phyloP scores from a whole-genome alignment of 2,329 filamentous ascomycete species.

The Simplicillium sp. region DNA sequence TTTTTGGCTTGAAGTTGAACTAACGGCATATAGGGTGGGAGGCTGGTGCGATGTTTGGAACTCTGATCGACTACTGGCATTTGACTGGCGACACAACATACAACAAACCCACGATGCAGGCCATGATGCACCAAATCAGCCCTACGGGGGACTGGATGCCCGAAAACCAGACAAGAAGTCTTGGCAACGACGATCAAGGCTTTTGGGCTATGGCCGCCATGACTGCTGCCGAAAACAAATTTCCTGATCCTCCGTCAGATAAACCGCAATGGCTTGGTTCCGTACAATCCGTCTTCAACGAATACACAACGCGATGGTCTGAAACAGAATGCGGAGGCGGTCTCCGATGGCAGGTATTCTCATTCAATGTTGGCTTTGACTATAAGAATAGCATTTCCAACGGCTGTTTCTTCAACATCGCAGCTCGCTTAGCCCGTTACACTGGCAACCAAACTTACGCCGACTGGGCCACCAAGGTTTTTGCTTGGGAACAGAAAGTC shows the following conservation, averaged over 20 bases:
- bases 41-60: conserved; percentile 54
- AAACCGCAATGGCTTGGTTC: conserved; percentile 67
- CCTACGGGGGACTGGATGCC: conserved; percentile 50
- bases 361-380: conserved; percentile 62
- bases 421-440: conserved; percentile 64
- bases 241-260: conserved; percentile 49
- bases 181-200: conserved; percentile 59
- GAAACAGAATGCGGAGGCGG: conserved; percentile 56
- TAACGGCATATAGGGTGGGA: conserved; percentile 40
- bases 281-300: conserved; percentile 72
- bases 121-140: conserved; percentile 45
- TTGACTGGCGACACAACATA: conserved; percentile 53
- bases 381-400: conserved; percentile 63
- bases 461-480: conserved; percentile 64
- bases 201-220: conserved; percentile 71
- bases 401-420: conserved; percentile 61
- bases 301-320: conserved; percentile 65
- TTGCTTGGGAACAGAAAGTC: conserved; percentile 49
- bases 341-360: conserved; percentile 78
- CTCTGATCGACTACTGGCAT: conserved; percentile 56
- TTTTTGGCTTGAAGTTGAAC: conserved; percentile 7
- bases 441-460: conserved; percentile 72
- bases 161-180: conserved; percentile 39
- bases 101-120: conserved; percentile 44
- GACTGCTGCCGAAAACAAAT: conserved; percentile 61